These are phyloP conservation scores for Turnera subulata DNA, from an alignment of 345 rosid species.

Conservation along the genomic window DNA sequence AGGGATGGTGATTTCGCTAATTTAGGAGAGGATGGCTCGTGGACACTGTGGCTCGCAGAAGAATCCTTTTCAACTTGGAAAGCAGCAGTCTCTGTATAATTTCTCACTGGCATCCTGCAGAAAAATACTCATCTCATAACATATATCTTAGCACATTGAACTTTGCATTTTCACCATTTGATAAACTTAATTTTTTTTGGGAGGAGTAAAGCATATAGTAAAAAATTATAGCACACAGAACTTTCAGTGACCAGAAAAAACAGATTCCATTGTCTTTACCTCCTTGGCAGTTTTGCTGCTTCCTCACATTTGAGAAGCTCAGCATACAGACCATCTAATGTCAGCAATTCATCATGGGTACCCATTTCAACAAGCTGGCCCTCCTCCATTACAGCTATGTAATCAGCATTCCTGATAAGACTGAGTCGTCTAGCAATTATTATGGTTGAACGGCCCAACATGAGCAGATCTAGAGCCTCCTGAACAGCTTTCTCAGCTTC, in stretches of 20 bases:
- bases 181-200: background rate
- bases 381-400: constrained; percentile 97
- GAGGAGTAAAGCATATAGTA: background rate
- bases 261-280: constrained; percentile 41
- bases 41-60: constrained; percentile 75
- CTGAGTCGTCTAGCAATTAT: constrained; percentile 92
- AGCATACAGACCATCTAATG: constrained; percentile 72
- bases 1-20: constrained; percentile 91
- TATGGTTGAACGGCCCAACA: constrained; percentile 96
- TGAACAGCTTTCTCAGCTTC: constrained; percentile 97
- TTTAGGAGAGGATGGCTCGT: constrained; percentile 86
- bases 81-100: constrained; percentile 53
- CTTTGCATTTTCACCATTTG: constrained; percentile 1
- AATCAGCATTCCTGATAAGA: constrained; percentile 91
- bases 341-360: constrained; percentile 81
- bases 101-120: constrained; percentile 87
- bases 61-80: constrained; percentile 91
- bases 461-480: constrained; percentile 88
- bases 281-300: constrained; percentile 93
- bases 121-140: constrained; percentile 16
- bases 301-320: constrained; percentile 97
- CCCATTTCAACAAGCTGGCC: constrained; percentile 99
- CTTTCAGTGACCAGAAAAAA: background rate
- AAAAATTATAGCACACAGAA: background rate
- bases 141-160: constrained; percentile 6